Evolutionary conservation across 78 protist species (phyloP), one percentile per base, ranked within the genome.

Genomic region (Speleostelium caveatum): DNA sequence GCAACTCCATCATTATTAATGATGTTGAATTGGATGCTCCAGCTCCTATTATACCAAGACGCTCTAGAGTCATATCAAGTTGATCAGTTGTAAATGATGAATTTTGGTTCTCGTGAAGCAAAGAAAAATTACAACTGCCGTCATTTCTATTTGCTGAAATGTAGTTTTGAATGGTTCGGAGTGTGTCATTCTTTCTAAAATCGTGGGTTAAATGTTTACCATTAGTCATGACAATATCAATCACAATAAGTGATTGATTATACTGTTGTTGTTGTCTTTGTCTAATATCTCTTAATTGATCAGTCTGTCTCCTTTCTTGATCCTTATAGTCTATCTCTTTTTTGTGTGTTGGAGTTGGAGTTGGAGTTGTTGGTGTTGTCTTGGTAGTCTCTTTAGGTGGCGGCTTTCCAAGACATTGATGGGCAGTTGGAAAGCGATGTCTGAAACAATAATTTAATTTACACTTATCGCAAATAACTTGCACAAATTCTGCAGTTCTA

Each of bases 401-500:
- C 26, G 83, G 21, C 45, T 26, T 32, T 19, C 38, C 28, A 3
- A n/a, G 0, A 36, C 87, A 78, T 49, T 39, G 59, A 56, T 78
- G 87, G 38, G 65, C 53, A 22, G 87, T 66, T 66, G 87, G 87
- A 60, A 78, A 78, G 35, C 87, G 28, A 78, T 78, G 87, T 53
- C 75, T 76, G 42, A 78, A 66, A 78, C 87, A 78, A 78, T 33
- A 66, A 24, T 78, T 78, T 22, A 35, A 14, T 65, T 78, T 78
- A 66, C 87, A 78, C 21, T 78, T 65, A 49, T 78, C 87, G 30
- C 87, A 78, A 8, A 65, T 2, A 16, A 78, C 87, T 19, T 65
- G 7, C 1, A 78, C 87, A 38, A 78, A 78, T 38, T 78, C 87
- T 8, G 71, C 51, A 12, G 66, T 3, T 66, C 66, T 78, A 66